A percentile compares a stretch with the other conserved stretches of the same genome.
Evolutionary conservation across 768 basidiomycete species (phyloP).

Genomic region (Pilatotrama ljubarskyi): DNA sequence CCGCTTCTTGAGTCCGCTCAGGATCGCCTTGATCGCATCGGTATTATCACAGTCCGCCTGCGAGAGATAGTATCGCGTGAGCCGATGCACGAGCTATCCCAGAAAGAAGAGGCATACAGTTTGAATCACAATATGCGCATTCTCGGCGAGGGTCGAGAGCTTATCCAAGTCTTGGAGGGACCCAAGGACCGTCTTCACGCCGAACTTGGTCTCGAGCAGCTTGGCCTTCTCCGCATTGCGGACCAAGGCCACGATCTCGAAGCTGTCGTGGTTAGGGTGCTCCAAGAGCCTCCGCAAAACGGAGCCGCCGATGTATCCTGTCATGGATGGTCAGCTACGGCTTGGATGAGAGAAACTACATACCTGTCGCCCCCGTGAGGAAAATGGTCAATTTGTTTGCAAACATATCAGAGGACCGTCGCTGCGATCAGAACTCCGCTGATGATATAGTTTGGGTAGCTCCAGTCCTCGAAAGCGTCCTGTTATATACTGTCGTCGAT

Average conservation of each 20-base stretch:
- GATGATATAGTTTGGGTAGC: too few species aligned
- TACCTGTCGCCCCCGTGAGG: conserved; percentile 47
- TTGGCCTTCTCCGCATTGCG: conserved; percentile 41
- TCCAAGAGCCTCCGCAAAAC: conserved; percentile 48
- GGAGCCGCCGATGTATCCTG: conserved; percentile 42
- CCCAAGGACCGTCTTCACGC: conserved; percentile 25
- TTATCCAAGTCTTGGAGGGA: conserved; percentile 36
- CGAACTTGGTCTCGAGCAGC: conserved; percentile 24
- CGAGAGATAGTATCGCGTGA: background rate
- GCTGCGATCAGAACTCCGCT: too few species aligned
- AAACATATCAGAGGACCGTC: background rate
- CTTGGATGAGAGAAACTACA: background rate
- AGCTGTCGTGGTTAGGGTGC: conserved; percentile 42
- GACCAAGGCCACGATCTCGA: conserved; percentile 49
- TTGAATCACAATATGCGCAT: conserved; percentile 45
- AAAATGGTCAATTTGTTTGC: conserved; percentile 39
- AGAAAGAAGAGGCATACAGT: conserved; percentile 44
- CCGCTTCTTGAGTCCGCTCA: conserved; percentile 53
- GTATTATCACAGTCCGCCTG: conserved; percentile 51
- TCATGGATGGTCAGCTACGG: background rate
- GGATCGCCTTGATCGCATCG: conserved; percentile 43
- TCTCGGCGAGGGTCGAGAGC: conserved; percentile 39
- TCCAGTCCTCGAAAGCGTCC: too few species aligned
- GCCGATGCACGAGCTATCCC: background rate
- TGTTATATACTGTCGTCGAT: too few species aligned